Evolutionary conservation across 495 filamentous ascomycete species (phyloP), one percentile per base, ranked within the genome.

Genomic region (Astrothelium subdiscretum): DNA sequence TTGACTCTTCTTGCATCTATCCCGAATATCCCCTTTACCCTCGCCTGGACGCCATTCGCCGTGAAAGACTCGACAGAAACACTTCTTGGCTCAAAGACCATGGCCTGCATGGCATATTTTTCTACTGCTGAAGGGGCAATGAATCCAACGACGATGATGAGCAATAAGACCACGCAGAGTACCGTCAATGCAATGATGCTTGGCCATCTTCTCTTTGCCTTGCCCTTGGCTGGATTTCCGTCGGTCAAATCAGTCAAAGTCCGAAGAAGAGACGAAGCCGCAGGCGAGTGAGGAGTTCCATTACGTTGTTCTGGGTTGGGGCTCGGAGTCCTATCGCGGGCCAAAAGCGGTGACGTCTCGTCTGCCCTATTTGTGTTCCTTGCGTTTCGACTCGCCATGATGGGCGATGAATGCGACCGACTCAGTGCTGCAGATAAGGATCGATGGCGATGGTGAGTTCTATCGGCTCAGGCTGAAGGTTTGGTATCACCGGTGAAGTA

Each of bases 1-100:
- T 79, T 73, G 11, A 96, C 89, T 40, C 86, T 83, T 44, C 76
- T 77, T 0, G 86, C 89, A 69, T 97, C 90, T 54, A 98, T 81
- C 15, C 77, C 75, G 62, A 97, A 88, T 20, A 87, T 85, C 1
- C 89, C 92, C 67, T 89, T 84, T 31, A 98, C 78, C 62, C 90
- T 85, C 59, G 87, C 87, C 52, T 78, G 82, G 12, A 96, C 82
- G 0, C 94, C 95, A 59, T 82, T 78, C 6, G 80, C 64, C 0
- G 92, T 97, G 59, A 95, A 86, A 6, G 85, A 89, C 52, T 92
- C 87, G 59, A 98, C 83, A 1, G 90, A 90, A 5, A 98, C 75
- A 68, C 84, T 84, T 2, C 85, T 89, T 0, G 94, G 86, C 65
- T 91, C 82, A 66, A 97, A 82, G 3, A 91, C 82, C 24, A 85